Evolutionary conservation across 2,329 filamentous ascomycete species (phyloP), one percentile per base, ranked within the genome.

Genomic region (Claviceps sp.): DNA sequence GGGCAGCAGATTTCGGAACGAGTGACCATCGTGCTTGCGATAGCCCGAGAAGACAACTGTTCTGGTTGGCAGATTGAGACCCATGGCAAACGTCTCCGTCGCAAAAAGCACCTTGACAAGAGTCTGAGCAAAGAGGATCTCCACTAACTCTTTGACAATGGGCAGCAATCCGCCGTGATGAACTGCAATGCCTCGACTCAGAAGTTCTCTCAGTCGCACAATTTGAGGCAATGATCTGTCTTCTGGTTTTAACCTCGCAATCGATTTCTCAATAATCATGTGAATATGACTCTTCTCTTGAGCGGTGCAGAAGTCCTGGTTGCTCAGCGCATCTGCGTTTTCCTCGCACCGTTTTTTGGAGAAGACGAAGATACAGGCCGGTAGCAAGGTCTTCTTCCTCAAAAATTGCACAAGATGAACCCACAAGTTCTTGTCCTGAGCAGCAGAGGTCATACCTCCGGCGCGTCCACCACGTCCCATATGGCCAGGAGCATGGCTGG

Each of bases 31-130:
- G 58, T 96, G 91, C 66, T 98, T 98, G 49, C 93, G 82, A 67
- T 93, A 95, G 9, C 93, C 93, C 11, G 93, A 97, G 67, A 98
- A 98, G 2, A 97, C 91, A 0, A 98, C 93, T 0, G 93, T 98
- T 57, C 93, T 80, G 1, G 93, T 98, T 0, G 93, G 93, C 52
- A 98, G 71, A 63, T 98, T 98, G 36, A 98, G 76, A 29, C 93
- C 93, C 90, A 98, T 98, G 38, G 93, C 93, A 66, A 98, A 98
- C 0, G 93, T 98, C 66, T 98, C 93, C 0, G 93, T 98, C 0
- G 93, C 93, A 62, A 98, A 98, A 2, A 98, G 77, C 3, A 98
- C 86, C 68, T 98, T 98, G 53, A 98, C 93, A 51, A 98, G 72
- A 1, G 90, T 94, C 67, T 88, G 89, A 0, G 93, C 91, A 60